A percentile compares a stretch with the other conserved stretches of the same genome.
Conservation (phyloP, 345 rosid species). For the Reutealis trisperma region DNA sequence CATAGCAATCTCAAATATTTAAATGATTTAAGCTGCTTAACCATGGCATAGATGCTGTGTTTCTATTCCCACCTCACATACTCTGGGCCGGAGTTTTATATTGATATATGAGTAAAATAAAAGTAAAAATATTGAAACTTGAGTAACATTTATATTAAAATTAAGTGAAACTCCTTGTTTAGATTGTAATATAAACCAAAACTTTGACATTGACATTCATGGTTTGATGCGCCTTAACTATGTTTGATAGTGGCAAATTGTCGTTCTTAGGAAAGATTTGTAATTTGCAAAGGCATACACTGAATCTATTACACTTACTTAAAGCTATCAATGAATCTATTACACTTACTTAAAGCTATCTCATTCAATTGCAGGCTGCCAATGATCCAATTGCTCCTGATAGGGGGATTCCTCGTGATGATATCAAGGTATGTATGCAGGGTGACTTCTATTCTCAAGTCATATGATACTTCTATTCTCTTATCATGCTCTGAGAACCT, state of each 20-base stretch:
- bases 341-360: not conserved
- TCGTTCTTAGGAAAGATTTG: not conserved
- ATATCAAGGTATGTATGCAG: constrained; percentile 62
- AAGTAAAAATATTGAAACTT: not conserved
- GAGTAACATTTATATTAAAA: no score
- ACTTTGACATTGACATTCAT: not conserved
- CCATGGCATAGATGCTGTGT: not conserved
- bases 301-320: not conserved
- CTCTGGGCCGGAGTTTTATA: not conserved
- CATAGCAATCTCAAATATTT: not conserved
- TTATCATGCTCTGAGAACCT: no score
- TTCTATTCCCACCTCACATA: not conserved
- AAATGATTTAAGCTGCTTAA: not conserved
- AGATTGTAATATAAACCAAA: not conserved
- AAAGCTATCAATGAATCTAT: not conserved
- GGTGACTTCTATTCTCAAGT: constrained; percentile 3
- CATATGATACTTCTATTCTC: not conserved
- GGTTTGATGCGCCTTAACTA: not conserved
- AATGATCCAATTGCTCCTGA: constrained; percentile 94
- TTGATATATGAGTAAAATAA: not conserved
- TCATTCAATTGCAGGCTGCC: constrained; percentile 55
- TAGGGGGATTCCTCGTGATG: constrained; percentile 81
- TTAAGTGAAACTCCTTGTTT: not conserved
- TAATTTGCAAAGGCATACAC: not conserved
- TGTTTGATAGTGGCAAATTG: no score